A percentile compares a stretch with the other conserved stretches of the same genome.
phyloP scores from a whole-genome alignment of 257 asterid species.

The Plectranthus barbatus region DNA sequence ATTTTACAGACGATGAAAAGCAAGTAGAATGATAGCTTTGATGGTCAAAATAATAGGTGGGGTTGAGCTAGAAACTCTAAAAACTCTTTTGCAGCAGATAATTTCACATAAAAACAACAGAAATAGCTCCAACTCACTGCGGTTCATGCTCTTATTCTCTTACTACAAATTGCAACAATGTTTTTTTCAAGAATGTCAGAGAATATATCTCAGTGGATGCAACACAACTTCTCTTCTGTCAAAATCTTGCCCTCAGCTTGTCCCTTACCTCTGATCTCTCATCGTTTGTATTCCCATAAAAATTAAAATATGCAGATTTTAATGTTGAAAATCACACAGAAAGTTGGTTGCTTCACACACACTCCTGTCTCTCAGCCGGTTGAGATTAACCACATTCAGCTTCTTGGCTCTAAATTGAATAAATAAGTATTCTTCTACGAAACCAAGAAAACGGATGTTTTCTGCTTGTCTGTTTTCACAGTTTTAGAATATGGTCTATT shows the following conservation, averaged over 20 bases:
- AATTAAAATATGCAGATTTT: slow-evolving; percentile 7
- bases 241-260: slow-evolving; percentile 1
- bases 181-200: slow-evolving; percentile 29
- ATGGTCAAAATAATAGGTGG: background rate
- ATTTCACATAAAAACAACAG: slow-evolving; percentile 4
- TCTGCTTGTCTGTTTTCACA: slow-evolving; percentile 45
- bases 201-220: slow-evolving; percentile 34
- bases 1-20: no score
- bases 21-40: no score
- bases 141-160: background rate
- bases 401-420: slow-evolving; percentile 17
- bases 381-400: slow-evolving; percentile 17
- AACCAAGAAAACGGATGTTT: slow-evolving; percentile 49
- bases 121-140: slow-evolving; percentile 8
- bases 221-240: slow-evolving; percentile 18
- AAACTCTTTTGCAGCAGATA: slow-evolving; percentile 14
- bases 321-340: slow-evolving; percentile 16
- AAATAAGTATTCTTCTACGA: slow-evolving; percentile 18
- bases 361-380: slow-evolving; percentile 42
- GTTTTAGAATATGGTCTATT: slow-evolving; percentile 36
- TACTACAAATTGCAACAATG: background rate
- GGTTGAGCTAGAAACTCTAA: background rate
- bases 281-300: background rate
- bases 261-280: slow-evolving; percentile 12
- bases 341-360: slow-evolving; percentile 39